Base-by-base conservation (phyloP, 352 stramenopile genomes). In the Phytophthora megakarya region DNA sequence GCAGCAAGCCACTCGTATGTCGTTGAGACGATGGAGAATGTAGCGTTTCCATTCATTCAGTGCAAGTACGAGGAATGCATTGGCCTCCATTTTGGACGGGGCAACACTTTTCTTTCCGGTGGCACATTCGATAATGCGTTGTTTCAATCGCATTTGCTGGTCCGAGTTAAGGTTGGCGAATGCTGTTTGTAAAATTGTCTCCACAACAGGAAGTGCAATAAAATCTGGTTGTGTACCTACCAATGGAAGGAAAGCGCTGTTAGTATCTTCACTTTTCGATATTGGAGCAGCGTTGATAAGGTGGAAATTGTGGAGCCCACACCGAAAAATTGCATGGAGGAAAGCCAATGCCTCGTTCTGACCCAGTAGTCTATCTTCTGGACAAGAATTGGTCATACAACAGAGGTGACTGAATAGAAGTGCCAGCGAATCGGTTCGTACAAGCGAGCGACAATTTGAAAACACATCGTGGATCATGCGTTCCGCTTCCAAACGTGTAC, bases 381-480 rank as follows among this genome's bases (percentile, higher is more conserved):
- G 70, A 15, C 76, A 78, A 5, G 67, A 73, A 11, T 89, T 76
- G 39, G 60, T 76, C 83, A 95, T 90, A 38, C 73, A 86, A 40
- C 81, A 93, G 18, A 96, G 63, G 18, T 85, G 67, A 30, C 81
- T 77, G 32, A 94, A 95, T 4, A 95, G 56, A 22, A 77, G 18
- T 9, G 86, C 83, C 19, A 81, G 70, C 5, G 77, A 55, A 28
- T 86, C 61, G 0, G 38, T 50, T 3, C 59, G 43, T n/a, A 84
- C 61, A 18, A 88, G 54, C 3, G 74, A 59, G 0, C 88, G 81
- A n/a, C 83, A 92, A 45, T 87, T 93, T 13, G 81, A 72, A 40
- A 95, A 96, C 16, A 96, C 51, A 33, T 95, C 88, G 44, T 96
- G 85, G 23, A 95, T 80, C 1, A 90, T 54, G 46, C 90, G 89